These are phyloP conservation scores for Leccinum insigne DNA, from an alignment of 1,284 basidiomycete genomes.

Conservation along the genomic window DNA sequence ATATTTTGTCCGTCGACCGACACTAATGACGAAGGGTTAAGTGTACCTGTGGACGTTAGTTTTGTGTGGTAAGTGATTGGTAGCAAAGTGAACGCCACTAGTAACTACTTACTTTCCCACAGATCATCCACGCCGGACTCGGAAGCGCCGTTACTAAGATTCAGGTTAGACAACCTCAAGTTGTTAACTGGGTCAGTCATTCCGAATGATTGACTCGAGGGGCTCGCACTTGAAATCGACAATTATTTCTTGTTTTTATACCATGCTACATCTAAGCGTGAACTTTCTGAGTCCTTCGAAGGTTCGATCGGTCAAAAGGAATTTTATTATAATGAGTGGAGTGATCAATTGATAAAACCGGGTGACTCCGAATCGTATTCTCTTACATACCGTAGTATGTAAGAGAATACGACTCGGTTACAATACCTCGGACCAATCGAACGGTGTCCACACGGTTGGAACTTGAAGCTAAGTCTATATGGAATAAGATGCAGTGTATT, in stretches of 20 bases:
- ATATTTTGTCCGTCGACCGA: not conserved
- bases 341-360: too few relatives aligned
- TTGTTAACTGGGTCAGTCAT: not conserved
- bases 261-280: not conserved
- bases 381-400: too few relatives aligned
- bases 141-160: not conserved
- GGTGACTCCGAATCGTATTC: too few relatives aligned
- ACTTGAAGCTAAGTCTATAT: too few relatives aligned
- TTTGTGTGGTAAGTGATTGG: not conserved
- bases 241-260: not conserved
- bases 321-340: too few relatives aligned
- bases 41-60: not conserved
- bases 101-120: not conserved
- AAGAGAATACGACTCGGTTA: too few relatives aligned
- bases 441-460: too few relatives aligned
- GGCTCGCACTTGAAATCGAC: not conserved
- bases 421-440: too few relatives aligned
- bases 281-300: not conserved
- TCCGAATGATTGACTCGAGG: not conserved
- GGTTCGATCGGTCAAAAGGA: not conserved
- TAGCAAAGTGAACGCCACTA: not conserved
- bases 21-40: not conserved
- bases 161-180: not conserved
- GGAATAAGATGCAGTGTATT: too few relatives aligned
- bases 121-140: too few relatives aligned